These are phyloP conservation scores for Raphanus raphanistrum DNA, from an alignment of 345 rosid genomes.

Conservation along the genomic window DNA sequence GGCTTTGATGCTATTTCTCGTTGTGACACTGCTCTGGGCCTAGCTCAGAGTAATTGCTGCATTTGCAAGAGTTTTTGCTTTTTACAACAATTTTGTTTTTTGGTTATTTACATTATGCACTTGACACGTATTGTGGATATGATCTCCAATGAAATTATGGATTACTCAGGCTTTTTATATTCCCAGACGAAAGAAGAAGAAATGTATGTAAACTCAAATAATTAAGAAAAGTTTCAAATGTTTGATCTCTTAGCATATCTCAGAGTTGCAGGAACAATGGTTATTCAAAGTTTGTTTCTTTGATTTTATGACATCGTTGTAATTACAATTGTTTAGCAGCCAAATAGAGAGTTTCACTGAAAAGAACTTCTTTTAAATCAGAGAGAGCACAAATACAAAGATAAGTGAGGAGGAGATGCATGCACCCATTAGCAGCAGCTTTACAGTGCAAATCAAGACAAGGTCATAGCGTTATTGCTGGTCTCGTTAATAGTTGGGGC, in stretches of 20 bases:
- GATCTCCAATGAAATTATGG: neutral
- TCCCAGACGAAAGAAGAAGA: no score
- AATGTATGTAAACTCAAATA: neutral
- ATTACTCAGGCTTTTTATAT: no score
- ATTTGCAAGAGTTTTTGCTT: slow-evolving; percentile 2
- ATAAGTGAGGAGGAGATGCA: slow-evolving; percentile 11
- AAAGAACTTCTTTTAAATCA: slow-evolving; percentile 14
- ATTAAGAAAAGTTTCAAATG: neutral
- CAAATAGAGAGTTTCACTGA: neutral
- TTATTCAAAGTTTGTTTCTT: neutral
- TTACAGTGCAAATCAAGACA: slow-evolving; percentile 34
- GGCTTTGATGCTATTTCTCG: slow-evolving; percentile 60
- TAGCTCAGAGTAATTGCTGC: slow-evolving; percentile 27
- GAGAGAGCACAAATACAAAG: slow-evolving; percentile 14
- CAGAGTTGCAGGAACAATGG: neutral
- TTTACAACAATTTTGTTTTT: slow-evolving; percentile 1
- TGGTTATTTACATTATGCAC: slow-evolving; percentile 2
- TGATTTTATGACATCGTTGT: slow-evolving; percentile 4
- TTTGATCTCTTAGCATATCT: neutral
- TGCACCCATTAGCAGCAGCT: neutral
- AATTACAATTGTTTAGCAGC: slow-evolving; percentile 27
- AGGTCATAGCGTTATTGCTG: slow-evolving; percentile 43
- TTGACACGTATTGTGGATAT: neutral
- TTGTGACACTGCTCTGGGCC: slow-evolving; percentile 69
- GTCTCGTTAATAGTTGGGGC: slow-evolving; percentile 59